phyloP scores from a whole-genome alignment of 2,329 filamentous ascomycete genomes.

The Bisporella sp. region DNA sequence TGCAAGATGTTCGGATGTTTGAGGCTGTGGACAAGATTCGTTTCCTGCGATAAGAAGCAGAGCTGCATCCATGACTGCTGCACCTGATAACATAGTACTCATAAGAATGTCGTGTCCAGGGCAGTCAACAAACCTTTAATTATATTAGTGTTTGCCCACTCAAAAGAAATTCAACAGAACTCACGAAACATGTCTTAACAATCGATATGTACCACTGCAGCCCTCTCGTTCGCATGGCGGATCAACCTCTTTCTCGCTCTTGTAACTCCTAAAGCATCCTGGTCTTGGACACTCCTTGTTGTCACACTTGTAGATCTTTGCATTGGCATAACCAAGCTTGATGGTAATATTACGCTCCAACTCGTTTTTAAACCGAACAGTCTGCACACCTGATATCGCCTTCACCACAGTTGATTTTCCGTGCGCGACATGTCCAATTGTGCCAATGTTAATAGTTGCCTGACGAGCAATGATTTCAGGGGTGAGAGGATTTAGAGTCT shows the following conservation, averaged over 20 bases:
- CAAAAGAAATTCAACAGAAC: conserved; percentile 30
- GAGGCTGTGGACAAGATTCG: conserved; percentile 95
- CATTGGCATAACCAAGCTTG: conserved; percentile 98
- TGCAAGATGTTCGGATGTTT: conserved; percentile 97
- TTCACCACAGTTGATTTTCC: conserved; percentile 98
- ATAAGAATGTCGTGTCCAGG: conserved; percentile 99
- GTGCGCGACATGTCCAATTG: conserved; percentile 97
- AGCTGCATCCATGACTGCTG: conserved; percentile 98
- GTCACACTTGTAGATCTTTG: conserved; percentile 99
- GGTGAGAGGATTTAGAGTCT: conserved; percentile 73
- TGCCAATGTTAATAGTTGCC: conserved; percentile 98
- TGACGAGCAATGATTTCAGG: conserved; percentile 97
- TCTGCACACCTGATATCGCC: conserved; percentile 98
- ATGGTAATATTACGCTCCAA: conserved; percentile 99
- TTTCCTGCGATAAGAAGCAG: conserved; percentile 95
- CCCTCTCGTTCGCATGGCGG: conserved; percentile 92
- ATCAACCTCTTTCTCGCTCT: conserved; percentile 98
- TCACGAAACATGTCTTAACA: conserved; percentile 89
- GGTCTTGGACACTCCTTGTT: conserved; percentile 85
- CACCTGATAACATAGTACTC: conserved; percentile 99
- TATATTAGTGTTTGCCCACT: conserved; percentile 19
- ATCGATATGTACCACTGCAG: conserved; percentile 77
- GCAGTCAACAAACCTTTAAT: conserved; percentile 84
- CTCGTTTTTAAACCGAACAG: conserved; percentile 99
- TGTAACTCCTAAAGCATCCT: conserved; percentile 93